phyloP scores from a whole-genome alignment of 139 green algal genomes.

The Chlorella sp. region DNA sequence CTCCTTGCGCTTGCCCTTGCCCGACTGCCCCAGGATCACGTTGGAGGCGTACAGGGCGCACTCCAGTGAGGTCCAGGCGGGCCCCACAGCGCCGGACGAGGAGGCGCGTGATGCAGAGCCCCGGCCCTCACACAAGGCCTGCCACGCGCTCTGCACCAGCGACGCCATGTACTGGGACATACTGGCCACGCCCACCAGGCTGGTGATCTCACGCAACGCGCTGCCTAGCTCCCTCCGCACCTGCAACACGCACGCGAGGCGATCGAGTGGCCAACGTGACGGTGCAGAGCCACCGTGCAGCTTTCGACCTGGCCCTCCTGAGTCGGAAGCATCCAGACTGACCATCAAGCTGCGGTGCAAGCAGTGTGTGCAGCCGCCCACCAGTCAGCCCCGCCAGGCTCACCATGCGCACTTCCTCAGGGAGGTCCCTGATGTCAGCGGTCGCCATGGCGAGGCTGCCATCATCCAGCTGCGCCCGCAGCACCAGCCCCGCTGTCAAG shows the following conservation, averaged over 20 bases:
- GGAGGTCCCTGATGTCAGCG: conserved; percentile 54
- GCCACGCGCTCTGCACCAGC: conserved; percentile 21
- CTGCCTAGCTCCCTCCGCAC: conserved; percentile 45
- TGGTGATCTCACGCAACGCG: conserved; percentile 39
- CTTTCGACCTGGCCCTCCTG: too few relatives aligned
- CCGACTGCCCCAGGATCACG: conserved; percentile 34
- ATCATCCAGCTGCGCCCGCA: conserved; percentile 28
- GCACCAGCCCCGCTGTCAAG: conserved; percentile 40
- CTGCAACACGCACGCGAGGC: conserved; percentile 24
- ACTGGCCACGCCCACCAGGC: conserved; percentile 22
- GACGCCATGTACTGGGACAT: conserved; percentile 28
- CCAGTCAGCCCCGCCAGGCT: too few relatives aligned
- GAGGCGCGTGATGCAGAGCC: neutral
- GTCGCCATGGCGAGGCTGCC: conserved; percentile 23
- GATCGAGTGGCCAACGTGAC: too few relatives aligned
- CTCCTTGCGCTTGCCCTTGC: conserved; percentile 1
- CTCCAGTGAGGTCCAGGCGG: conserved; percentile 28
- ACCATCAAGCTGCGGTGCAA: too few relatives aligned
- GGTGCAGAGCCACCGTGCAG: too few relatives aligned
- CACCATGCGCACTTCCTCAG: conserved; percentile 44
- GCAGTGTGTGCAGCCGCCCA: too few relatives aligned
- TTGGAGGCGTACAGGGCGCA: conserved; percentile 54
- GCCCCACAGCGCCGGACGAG: neutral
- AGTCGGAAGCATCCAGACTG: too few relatives aligned
- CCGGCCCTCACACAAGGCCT: too few relatives aligned